Conservation (phyloP, 768 basidiomycete species). For the Chlorophyllum brunneum region DNA sequence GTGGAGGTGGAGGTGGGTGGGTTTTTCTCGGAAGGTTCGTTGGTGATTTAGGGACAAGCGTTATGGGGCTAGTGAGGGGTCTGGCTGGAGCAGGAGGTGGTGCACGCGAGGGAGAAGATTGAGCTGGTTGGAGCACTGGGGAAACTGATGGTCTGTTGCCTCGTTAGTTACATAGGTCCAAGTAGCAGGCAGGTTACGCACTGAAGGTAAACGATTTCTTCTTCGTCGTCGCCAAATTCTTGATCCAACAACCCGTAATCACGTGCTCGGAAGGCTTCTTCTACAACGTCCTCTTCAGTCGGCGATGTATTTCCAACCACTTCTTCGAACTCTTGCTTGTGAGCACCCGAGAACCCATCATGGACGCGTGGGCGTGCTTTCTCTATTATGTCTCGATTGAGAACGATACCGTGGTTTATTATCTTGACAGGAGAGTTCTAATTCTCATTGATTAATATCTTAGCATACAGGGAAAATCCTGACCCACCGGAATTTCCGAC, state of each 20-base stretch:
- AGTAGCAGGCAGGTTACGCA: conserved; percentile 28
- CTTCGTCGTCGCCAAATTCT: conserved; percentile 47
- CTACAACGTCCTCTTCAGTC: conserved; percentile 82
- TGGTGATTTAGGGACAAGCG: conserved; percentile 29
- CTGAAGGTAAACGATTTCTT: conserved; percentile 78
- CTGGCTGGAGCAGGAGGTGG: conserved; percentile 33
- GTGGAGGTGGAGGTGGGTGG: conserved; percentile 7
- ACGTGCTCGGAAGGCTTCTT: conserved; percentile 53
- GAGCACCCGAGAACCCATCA: conserved; percentile 15
- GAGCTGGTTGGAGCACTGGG: conserved; percentile 19
- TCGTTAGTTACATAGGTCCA: not conserved
- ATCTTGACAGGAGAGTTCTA: conserved; percentile 36
- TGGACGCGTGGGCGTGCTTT: conserved; percentile 12
- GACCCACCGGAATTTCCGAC: conserved; percentile 53
- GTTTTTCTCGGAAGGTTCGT: conserved; percentile 19
- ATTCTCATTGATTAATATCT: not conserved
- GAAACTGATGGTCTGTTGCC: conserved; percentile 24
- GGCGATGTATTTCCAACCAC: conserved; percentile 65
- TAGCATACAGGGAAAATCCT: not conserved
- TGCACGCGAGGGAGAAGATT: conserved; percentile 30
- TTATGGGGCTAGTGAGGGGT: conserved; percentile 27
- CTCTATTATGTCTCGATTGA: conserved; percentile 30
- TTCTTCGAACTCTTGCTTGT: conserved; percentile 47
- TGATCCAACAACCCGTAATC: conserved; percentile 37
- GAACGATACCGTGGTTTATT: conserved; percentile 30